phyloP scores from a whole-genome alignment of 352 stramenopile genomes.

The Pythium monospermum region DNA sequence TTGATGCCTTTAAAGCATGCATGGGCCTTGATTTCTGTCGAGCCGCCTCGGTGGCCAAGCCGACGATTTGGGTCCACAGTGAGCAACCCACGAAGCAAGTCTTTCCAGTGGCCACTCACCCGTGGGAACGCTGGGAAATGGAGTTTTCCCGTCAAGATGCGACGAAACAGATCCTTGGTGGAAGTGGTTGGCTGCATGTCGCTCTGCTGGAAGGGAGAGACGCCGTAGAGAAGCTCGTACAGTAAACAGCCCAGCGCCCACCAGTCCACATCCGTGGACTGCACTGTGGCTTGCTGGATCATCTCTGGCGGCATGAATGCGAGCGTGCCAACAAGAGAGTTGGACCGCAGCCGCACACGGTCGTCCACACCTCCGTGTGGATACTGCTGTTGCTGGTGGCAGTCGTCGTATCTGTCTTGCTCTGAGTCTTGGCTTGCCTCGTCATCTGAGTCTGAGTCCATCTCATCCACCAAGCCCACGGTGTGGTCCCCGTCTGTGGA shows the following conservation, averaged over 20 bases:
- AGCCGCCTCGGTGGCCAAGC: conserved; percentile 26
- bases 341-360: conserved; percentile 61
- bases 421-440: too few relatives aligned
- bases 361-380: conserved; percentile 67
- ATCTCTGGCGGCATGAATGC: conserved; percentile 85
- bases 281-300: conserved; percentile 36
- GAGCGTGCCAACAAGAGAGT: conserved; percentile 76
- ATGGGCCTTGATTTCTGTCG: conserved; percentile 30
- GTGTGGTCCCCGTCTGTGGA: too few relatives aligned
- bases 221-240: conserved; percentile 71
- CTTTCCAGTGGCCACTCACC: conserved; percentile 22
- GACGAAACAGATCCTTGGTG: conserved; percentile 43
- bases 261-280: conserved; percentile 58
- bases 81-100: conserved; percentile 26
- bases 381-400: too few relatives aligned
- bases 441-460: too few relatives aligned
- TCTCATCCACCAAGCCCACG: too few relatives aligned
- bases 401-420: too few relatives aligned
- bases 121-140: conserved; percentile 27
- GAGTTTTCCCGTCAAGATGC: conserved; percentile 41
- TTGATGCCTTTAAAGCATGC: conserved; percentile 22
- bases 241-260: conserved; percentile 71
- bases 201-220: conserved; percentile 42
- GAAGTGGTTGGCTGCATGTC: not conserved
- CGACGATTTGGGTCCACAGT: conserved; percentile 15